phyloP scores from a whole-genome alignment of 345 rosid genomes.

The Eutrema yunnanense region DNA sequence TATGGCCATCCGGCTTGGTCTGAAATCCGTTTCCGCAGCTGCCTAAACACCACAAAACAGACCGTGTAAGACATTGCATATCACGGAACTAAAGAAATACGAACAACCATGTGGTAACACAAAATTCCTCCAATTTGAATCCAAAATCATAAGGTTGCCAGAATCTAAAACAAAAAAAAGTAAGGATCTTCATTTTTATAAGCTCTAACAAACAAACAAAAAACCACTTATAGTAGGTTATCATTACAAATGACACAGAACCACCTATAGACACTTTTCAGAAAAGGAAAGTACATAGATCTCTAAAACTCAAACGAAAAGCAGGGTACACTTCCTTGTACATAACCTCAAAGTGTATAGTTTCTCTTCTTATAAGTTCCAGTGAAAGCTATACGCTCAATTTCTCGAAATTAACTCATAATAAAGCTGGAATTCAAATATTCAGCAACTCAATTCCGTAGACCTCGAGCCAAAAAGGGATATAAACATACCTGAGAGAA shows the following conservation, averaged over 20 bases:
- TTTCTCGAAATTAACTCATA: not conserved
- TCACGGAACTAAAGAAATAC: not conserved
- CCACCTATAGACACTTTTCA: not conserved
- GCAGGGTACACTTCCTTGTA: not conserved
- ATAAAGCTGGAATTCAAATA: too few relatives aligned
- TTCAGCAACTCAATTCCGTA: not conserved
- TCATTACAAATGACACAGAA: too few relatives aligned
- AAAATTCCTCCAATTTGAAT: not conserved
- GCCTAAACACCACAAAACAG: conserved; percentile 43
- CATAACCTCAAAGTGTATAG: not conserved
- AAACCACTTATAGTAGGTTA: too few relatives aligned
- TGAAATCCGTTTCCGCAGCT: conserved; percentile 71
- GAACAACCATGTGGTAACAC: not conserved
- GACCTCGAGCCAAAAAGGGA: not conserved
- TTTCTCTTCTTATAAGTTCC: not conserved
- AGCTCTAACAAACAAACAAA: not conserved
- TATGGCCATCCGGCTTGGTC: conserved; percentile 69
- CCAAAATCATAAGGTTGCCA: not conserved
- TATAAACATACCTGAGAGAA: conserved; percentile 57
- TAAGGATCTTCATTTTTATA: not conserved
- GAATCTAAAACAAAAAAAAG: not conserved
- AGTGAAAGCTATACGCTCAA: not conserved
- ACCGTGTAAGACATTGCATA: conserved; percentile 1
- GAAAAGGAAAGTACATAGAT: conserved; percentile 6
- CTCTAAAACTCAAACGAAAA: not conserved